Conservation (phyloP, 345 rosid genomes). For the Rhodamnia rubescens region DNA sequence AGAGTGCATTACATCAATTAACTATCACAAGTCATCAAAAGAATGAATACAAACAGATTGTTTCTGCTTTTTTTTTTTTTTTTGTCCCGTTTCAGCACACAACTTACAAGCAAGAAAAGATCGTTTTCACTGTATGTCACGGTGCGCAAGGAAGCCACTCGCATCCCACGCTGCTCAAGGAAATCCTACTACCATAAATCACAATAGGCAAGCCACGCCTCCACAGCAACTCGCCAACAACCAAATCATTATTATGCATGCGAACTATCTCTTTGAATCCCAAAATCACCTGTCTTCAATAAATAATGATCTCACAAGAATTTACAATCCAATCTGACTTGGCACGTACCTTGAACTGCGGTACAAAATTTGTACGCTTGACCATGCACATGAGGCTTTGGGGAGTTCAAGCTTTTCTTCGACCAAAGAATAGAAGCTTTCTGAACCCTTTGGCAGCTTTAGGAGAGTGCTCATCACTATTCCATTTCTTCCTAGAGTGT, state of each 20-base stretch:
- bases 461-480: slow-evolving; percentile 51
- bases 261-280: not conserved
- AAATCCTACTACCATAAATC: not conserved
- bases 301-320: not conserved
- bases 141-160: not conserved
- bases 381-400: not conserved
- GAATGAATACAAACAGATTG: not conserved
- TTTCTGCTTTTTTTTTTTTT: not conserved
- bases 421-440: slow-evolving; percentile 82
- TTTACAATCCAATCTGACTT: not conserved
- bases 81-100: not conserved
- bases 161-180: not conserved
- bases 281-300: not conserved
- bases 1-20: not conserved
- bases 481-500: slow-evolving; percentile 81
- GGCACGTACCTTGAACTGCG: not conserved
- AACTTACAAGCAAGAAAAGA: not conserved
- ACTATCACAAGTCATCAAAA: not conserved
- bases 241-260: not conserved
- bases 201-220: not conserved
- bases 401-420: slow-evolving; percentile 21
- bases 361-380: not conserved
- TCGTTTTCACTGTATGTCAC: not conserved
- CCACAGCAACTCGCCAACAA: not conserved
- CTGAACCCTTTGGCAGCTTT: slow-evolving; percentile 78